Conservation (phyloP, 176 grass and related monocot species). For the Metroxylon sagu region DNA sequence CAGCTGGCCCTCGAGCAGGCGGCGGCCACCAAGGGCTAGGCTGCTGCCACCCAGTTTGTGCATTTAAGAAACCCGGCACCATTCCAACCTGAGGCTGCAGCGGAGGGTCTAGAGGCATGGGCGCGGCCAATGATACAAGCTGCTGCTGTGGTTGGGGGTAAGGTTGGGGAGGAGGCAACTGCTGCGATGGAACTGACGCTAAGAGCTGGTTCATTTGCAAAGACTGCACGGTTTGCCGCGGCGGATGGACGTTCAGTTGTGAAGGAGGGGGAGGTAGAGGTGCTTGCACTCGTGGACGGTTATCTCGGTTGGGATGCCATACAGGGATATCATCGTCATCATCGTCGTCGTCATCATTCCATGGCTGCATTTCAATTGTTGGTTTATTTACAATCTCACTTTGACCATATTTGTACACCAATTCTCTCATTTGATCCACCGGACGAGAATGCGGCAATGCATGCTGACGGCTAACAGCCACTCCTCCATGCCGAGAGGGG, state of each 20-base stretch:
- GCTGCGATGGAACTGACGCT: not conserved
- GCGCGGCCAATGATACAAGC: not conserved
- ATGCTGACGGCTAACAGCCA: not conserved
- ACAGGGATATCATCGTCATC: constrained; percentile 56
- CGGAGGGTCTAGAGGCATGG: not conserved
- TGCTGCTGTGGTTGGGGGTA: not conserved
- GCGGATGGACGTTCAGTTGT: constrained; percentile 28
- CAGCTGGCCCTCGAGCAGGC: not conserved
- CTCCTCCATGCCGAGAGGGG: not conserved
- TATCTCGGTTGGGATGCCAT: constrained; percentile 54
- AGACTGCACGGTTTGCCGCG: constrained; percentile 16
- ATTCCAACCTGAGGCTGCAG: not conserved
- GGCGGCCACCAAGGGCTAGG: constrained; percentile 26
- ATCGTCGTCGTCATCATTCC: constrained; percentile 6
- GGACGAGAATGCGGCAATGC: not conserved
- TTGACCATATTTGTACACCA: constrained; percentile 45
- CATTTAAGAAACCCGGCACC: not conserved
- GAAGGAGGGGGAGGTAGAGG: constrained; percentile 25
- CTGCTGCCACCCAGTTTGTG: constrained; percentile 19
- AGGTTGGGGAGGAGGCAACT: constrained; percentile 8
- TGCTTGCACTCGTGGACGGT: constrained; percentile 7
- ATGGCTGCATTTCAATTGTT: constrained; percentile 17
- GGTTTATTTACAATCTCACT: constrained; percentile 18
- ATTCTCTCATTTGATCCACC: constrained; percentile 23
- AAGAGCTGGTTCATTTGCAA: constrained; percentile 15